A percentile compares a stretch with the other conserved stretches of the same genome.
Conservation (phyloP, 148 eudicot species). For the Cornus controversa region DNA sequence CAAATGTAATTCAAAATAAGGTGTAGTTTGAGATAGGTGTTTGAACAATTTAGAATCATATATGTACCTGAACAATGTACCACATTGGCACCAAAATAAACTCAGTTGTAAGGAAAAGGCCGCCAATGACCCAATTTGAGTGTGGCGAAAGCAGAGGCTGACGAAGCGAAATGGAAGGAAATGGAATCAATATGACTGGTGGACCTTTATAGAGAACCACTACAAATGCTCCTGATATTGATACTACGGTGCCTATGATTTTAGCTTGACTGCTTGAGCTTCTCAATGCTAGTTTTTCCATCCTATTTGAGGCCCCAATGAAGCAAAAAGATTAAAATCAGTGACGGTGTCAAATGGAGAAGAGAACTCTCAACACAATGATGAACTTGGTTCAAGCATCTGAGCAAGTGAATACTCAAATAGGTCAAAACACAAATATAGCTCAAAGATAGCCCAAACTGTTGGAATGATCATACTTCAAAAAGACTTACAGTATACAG, state of each 20-base stretch:
- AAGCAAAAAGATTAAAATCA: neutral
- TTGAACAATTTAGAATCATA: neutral
- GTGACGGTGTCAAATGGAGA: no score
- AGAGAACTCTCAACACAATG: no score
- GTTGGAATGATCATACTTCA: no score
- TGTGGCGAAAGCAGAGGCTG: conserved; percentile 20
- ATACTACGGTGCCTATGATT: conserved; percentile 58
- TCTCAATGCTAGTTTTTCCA: conserved; percentile 61
- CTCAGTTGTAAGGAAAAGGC: conserved; percentile 56
- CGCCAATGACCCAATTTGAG: conserved; percentile 60
- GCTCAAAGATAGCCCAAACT: no score
- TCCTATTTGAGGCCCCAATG: conserved; percentile 30
- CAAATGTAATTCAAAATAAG: no score
- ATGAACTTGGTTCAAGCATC: no score
- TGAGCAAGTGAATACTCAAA: no score
- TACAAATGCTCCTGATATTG: conserved; percentile 64
- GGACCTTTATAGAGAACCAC: conserved; percentile 66
- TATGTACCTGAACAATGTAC: conserved; percentile 78
- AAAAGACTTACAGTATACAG: no score
- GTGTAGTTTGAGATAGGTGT: neutral
- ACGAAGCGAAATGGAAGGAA: conserved; percentile 11
- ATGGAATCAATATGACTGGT: conserved; percentile 20
- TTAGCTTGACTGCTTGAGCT: conserved; percentile 64
- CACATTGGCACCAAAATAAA: conserved; percentile 72
- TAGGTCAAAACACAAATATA: no score